Conservation (phyloP, 768 basidiomycete genomes). For the Psilocybe sp. region DNA sequence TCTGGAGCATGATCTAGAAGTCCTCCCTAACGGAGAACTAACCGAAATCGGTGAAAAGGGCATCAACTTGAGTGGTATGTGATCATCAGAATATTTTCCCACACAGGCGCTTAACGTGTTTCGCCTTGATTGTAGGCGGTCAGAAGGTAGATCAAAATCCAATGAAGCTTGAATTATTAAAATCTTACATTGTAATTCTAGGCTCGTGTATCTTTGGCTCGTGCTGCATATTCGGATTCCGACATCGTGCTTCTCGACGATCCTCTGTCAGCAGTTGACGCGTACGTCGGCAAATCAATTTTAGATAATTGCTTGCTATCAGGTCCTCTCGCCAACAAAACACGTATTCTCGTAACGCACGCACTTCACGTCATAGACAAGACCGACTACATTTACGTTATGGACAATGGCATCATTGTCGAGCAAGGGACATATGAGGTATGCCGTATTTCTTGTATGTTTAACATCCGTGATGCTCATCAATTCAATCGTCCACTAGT, state of each 20-base stretch:
- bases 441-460: slow-evolving; percentile 12
- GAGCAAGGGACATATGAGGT: slow-evolving; percentile 65
- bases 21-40: slow-evolving; percentile 66
- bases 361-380: slow-evolving; percentile 56
- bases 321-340: slow-evolving; percentile 50
- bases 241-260: slow-evolving; percentile 83
- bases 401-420: slow-evolving; percentile 55
- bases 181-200: slow-evolving; percentile 20
- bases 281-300: slow-evolving; percentile 69
- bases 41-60: slow-evolving; percentile 82
- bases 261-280: slow-evolving; percentile 79
- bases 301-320: slow-evolving; percentile 59
- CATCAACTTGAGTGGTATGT: slow-evolving; percentile 59
- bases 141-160: slow-evolving; percentile 27
- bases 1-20: slow-evolving; percentile 67
- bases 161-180: neutral
- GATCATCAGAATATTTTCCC: neutral
- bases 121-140: slow-evolving; percentile 22
- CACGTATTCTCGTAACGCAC: slow-evolving; percentile 63
- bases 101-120: neutral
- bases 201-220: slow-evolving; percentile 71
- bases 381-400: slow-evolving; percentile 62
- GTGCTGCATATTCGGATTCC: slow-evolving; percentile 72
- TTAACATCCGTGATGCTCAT: slow-evolving; percentile 1
- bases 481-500: slow-evolving; percentile 25